phyloP scores from a whole-genome alignment of 495 filamentous ascomycete species.

The Aspergillus affinis region DNA sequence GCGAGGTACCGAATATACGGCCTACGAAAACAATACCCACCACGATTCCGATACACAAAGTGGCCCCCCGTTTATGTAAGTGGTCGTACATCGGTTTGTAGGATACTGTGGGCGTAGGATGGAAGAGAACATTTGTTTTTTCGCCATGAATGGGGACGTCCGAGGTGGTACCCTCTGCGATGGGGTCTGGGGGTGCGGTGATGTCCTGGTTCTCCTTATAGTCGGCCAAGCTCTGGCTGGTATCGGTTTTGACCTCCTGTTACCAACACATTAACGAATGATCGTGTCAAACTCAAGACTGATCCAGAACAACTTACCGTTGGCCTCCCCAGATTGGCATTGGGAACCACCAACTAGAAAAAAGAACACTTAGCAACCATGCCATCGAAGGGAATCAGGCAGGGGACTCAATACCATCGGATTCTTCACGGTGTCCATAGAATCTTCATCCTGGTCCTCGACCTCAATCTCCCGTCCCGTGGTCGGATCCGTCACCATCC shows the following conservation, averaged over 20 bases:
- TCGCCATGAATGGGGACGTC: conserved; percentile 95
- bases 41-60: conserved; percentile 66
- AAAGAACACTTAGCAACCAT: not conserved
- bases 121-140: conserved; percentile 94
- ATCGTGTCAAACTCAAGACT: not conserved
- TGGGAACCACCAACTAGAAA: conserved; percentile 74
- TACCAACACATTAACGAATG: not conserved
- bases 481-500: conserved; percentile 80
- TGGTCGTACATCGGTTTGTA: conserved; percentile 81
- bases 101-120: conserved; percentile 84
- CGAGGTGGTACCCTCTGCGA: conserved; percentile 74
- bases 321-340: conserved; percentile 77
- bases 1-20: conserved; percentile 71
- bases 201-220: conserved; percentile 85
- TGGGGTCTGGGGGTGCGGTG: conserved; percentile 86
- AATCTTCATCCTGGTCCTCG: conserved; percentile 70
- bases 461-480: conserved; percentile 86
- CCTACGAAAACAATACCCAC: conserved; percentile 74
- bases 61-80: conserved; percentile 69
- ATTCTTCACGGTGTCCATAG: conserved; percentile 69
- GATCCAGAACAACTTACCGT: conserved; percentile 46
- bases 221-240: conserved; percentile 62
- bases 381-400: not conserved
- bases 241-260: conserved; percentile 58
- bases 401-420: conserved; percentile 54